phyloP scores from a whole-genome alignment of 768 basidiomycete genomes.

The Collybiopsis confluens region DNA sequence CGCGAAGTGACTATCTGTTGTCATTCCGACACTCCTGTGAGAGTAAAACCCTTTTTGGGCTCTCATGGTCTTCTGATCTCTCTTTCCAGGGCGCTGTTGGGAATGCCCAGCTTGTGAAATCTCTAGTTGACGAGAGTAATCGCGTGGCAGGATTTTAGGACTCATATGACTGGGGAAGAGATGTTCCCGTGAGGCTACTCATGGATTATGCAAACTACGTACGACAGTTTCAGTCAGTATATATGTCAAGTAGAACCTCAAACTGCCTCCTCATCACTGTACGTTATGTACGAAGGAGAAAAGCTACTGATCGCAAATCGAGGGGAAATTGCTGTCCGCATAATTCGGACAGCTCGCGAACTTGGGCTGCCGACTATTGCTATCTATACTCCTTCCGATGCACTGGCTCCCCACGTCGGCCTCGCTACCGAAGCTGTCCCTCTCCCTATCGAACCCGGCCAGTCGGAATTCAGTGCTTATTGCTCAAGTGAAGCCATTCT shows the following conservation, averaged over 20 bases:
- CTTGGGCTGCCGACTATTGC: conserved; percentile 52
- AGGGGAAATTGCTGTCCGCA: conserved; percentile 67
- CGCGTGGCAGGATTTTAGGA: conserved; percentile 24
- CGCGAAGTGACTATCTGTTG: conserved; percentile 57
- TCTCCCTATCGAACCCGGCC: conserved; percentile 20
- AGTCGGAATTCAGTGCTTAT: conserved; percentile 43
- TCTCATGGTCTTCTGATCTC: background rate
- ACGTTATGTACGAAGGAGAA: conserved; percentile 12
- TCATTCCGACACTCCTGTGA: conserved; percentile 61
- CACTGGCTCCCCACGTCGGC: conserved; percentile 52
- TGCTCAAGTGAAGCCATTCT: conserved; percentile 34
- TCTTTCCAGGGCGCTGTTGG: conserved; percentile 44
- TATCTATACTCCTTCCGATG: conserved; percentile 56
- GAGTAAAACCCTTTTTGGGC: conserved; percentile 21
- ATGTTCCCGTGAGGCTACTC: background rate
- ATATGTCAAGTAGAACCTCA: background rate
- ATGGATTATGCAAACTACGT: background rate
- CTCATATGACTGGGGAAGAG: conserved; percentile 1
- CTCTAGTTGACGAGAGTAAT: conserved; percentile 54
- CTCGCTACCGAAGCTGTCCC: conserved; percentile 48
- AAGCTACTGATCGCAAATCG: conserved; percentile 57
- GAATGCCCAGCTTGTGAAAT: conserved; percentile 48
- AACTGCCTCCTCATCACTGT: background rate
- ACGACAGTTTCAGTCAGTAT: background rate
- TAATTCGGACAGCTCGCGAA: conserved; percentile 50